A percentile compares a stretch with the other conserved stretches of the same genome.
Evolutionary conservation across 257 asterid genomes (phyloP).

Genomic region (Oldenlandia corymbosa): DNA sequence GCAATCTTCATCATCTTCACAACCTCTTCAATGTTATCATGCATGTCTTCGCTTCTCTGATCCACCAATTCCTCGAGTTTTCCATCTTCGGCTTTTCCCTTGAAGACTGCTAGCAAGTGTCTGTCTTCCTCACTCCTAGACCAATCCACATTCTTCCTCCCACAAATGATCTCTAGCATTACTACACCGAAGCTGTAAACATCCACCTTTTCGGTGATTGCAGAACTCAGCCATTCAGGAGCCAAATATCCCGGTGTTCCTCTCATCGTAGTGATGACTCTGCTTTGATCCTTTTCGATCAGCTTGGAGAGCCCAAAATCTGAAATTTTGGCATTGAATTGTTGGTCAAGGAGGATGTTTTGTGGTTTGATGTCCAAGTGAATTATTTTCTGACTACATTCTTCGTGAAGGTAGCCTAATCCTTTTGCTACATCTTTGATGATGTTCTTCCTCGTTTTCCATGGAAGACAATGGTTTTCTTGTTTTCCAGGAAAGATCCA

Average conservation of each 20-base stretch:
- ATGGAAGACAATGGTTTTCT: conserved; percentile 6
- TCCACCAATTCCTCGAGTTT: conserved; percentile 12
- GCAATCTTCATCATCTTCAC: conserved; percentile 9
- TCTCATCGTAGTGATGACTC: conserved; percentile 19
- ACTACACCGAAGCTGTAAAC: conserved; percentile 27
- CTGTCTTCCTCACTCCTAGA: conserved; percentile 3
- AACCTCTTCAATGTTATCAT: conserved; percentile 3
- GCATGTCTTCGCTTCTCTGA: conserved; percentile 14
- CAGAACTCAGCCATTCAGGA: conserved; percentile 22
- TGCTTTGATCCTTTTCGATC: conserved; percentile 20
- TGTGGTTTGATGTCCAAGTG: conserved; percentile 30
- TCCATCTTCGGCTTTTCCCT: conserved; percentile 9
- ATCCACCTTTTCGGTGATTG: conserved; percentile 24
- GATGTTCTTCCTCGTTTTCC: conserved; percentile 16
- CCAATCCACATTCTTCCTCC: conserved; percentile 21
- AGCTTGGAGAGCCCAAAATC: conserved; percentile 26
- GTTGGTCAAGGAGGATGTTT: conserved; percentile 23
- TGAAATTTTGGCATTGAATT: conserved; percentile 18
- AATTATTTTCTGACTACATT: conserved; percentile 21
- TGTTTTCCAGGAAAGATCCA: conserved; percentile 15
- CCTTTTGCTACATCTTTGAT: conserved; percentile 19
- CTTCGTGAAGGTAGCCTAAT: conserved; percentile 30
- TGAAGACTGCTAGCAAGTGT: conserved; percentile 20
- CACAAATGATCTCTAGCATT: conserved; percentile 20
- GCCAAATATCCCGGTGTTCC: conserved; percentile 24